Conservation (phyloP, 2,329 filamentous ascomycete species). For the Fusarium sp. region DNA sequence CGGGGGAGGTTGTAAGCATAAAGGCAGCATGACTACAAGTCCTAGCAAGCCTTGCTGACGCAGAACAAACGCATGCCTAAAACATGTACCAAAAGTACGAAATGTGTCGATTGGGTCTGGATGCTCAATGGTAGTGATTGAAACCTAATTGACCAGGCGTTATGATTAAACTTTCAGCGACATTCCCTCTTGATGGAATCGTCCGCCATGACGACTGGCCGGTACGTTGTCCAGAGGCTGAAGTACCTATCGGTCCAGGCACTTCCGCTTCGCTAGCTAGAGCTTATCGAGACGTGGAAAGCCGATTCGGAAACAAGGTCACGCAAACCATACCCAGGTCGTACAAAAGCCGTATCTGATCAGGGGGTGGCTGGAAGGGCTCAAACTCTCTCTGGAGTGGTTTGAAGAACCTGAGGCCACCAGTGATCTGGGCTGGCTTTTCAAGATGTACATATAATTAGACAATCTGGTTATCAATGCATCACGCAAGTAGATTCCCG, state of each 20-base stretch:
- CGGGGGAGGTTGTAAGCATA: constrained; percentile 1
- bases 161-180: constrained; percentile 24
- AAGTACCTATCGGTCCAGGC: constrained; percentile 33
- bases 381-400: background rate
- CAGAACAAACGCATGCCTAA: background rate
- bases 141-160: background rate
- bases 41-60: constrained; percentile 16
- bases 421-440: constrained; percentile 10
- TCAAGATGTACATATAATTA: background rate
- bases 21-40: constrained; percentile 30
- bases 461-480: background rate
- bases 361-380: constrained; percentile 34
- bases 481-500: constrained; percentile 5
- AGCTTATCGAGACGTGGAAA: constrained; percentile 22
- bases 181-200: constrained; percentile 24
- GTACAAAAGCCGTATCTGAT: constrained; percentile 22
- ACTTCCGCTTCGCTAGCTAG: constrained; percentile 27
- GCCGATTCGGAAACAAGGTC: constrained; percentile 24
- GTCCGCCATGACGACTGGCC: constrained; percentile 13
- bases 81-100: background rate
- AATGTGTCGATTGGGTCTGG: background rate
- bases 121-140: background rate
- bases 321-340: constrained; percentile 15
- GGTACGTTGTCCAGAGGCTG: constrained; percentile 17
- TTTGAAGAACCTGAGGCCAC: constrained; percentile 22